These are phyloP conservation scores for Styphnolobium japonicum DNA, from an alignment of 306 rosid genomes.

Conservation along the genomic window DNA sequence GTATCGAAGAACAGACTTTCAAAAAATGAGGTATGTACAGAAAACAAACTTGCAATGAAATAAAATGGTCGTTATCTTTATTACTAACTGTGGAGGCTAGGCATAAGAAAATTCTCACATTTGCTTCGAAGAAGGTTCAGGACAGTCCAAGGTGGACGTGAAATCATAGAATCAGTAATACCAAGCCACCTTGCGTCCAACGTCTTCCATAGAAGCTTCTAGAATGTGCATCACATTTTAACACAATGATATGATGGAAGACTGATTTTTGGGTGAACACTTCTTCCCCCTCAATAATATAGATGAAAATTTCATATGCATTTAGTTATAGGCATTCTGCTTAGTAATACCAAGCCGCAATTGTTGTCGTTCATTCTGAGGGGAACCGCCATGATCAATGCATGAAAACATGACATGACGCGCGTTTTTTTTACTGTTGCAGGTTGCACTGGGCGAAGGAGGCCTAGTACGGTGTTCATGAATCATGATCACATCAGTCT, in stretches of 20 bases:
- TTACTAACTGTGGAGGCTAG: too few species aligned
- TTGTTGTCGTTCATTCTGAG: too few species aligned
- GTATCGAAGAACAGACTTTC: not conserved
- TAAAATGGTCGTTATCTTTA: not conserved
- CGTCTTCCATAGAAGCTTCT: too few species aligned
- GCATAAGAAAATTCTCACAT: not conserved
- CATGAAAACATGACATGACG: too few species aligned
- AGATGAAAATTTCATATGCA: not conserved
- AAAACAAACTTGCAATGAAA: not conserved
- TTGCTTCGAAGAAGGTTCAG: not conserved
- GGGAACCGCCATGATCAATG: too few species aligned
- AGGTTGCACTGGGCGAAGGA: too few species aligned
- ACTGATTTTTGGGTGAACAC: not conserved
- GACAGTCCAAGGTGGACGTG: conserved; percentile 1
- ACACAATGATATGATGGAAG: not conserved
- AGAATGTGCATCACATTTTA: too few species aligned
- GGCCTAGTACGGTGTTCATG: too few species aligned
- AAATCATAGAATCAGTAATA: conserved; percentile 11
- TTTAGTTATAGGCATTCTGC: not conserved
- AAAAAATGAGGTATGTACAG: not conserved
- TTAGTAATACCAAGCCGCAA: not conserved
- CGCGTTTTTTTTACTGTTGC: too few species aligned
- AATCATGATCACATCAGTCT: too few species aligned
- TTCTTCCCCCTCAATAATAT: not conserved
- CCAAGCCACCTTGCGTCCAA: too few species aligned